Evolutionary conservation across 768 basidiomycete genomes (phyloP), one percentile per base, ranked within the genome.

Genomic region (Collybia mongolica): DNA sequence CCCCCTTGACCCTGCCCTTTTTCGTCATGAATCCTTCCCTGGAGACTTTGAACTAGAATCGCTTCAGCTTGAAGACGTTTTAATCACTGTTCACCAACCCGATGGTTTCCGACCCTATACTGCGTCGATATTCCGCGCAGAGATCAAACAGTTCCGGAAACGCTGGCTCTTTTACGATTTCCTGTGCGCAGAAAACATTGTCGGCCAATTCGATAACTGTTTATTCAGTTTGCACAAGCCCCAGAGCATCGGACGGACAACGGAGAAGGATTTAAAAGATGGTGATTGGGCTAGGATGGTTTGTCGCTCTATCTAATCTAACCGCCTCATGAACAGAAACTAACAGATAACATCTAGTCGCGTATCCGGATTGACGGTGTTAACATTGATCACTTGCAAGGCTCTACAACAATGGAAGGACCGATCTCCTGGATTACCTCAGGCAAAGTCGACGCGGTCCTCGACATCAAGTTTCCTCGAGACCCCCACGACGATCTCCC

Each of bases 381-480:
- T 44, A 93, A 90, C 54, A 85, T 99, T 58, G 97, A 99, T 69
- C 97, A 99, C 65, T 72, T 97, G 46, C 91, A 97, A 68, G 82
- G 86, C 44, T 83, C 88, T 28, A 84, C 86, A 3, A 90, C 88
- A 2, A 77, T 79, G 47, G 90, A 87, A 54, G 91, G 93, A 6
- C 94, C 95, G 11, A 87, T 98, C 52, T 94, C 93, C 1, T 99
- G 97, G 97, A 93, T 99, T 52, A 95, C 90, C 0, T 91, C 95
- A 0, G 97, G 97, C 38, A 97, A 96, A 68, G 79, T 97, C 22
- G 97, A 99, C 62, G 91, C 93, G 8, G 97, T 99, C 5, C 80
- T 98, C 19, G 97, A 99, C 69, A 95, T 99, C 71, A 93, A 95
- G 62, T 98, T 99, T 68, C 95, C 97, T 19, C 84, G 83, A 15